Base-by-base conservation (phyloP, 2,329 filamentous ascomycete genomes). In the Pseudonectria buxi region DNA sequence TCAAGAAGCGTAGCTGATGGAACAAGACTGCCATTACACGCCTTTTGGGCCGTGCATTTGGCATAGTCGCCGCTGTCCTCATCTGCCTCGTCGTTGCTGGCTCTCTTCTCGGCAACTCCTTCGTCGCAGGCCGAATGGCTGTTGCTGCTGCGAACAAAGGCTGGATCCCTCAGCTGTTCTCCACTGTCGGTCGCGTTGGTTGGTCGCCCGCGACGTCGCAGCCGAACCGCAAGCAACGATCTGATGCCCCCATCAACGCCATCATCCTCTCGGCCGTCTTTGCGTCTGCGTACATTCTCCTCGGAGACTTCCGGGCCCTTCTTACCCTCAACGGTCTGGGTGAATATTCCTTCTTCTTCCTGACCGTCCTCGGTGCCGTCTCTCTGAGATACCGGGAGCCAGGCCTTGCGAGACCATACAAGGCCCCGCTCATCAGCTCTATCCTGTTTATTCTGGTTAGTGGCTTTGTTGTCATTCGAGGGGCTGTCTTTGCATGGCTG, bases 331-430 rank as follows among this genome's bases (percentile, higher is more conserved):
- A 76, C 33, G 74, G 74, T 0, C 57, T 77, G 4, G 73, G 71
- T 11, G 73, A 77, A 46, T 81, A 76, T 51, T 70, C 76, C 0
- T 81, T 81, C 55, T 81, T 81, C 58, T 77, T 81, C 48, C 62
- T 79, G 22, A 76, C 76, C 0, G 76, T 80, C 0, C 47, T 79
- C 0, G 77, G 76, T 0, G 69, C 74, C 2, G 61, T 80, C 9
- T 57, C 79, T 12, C 55, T 81, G 28, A 68, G 77, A 10, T 67
- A 67, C 36, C 66, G 72, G 2, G 74, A 81, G 50, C 77, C 76
- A 1, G 53, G 58, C 0, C 59, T 81, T 3, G 46, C 61, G 0
- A 56, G 77, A 10, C 76, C 77, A 0, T 81, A 80, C 47, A 72
- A 70, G 51, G 70, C 76, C 0, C 55, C 60, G 11, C 47, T 77